Percentiles rank a stretch among this genome's conserved stretches.
Conservation (phyloP, 1,284 basidiomycete genomes). For the Papiliotrema terrestris region DNA sequence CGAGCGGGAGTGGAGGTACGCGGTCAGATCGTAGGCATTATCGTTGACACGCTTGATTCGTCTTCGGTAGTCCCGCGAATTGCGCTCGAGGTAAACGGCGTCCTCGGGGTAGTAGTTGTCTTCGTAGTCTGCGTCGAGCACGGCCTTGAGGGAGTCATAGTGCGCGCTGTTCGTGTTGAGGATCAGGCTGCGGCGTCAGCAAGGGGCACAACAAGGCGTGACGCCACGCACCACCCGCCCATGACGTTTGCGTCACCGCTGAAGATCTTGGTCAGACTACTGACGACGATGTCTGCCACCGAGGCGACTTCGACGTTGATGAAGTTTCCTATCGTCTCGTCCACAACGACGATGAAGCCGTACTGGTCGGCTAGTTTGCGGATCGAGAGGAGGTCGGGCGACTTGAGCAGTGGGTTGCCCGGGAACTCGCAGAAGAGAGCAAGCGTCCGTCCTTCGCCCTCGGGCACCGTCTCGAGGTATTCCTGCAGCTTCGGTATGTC, state of each 20-base stretch:
- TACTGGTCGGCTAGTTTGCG: conserved; percentile 81
- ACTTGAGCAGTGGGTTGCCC: conserved; percentile 87
- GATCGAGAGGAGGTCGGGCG: conserved; percentile 73
- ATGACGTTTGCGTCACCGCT: conserved; percentile 94
- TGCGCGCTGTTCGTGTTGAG: conserved; percentile 75
- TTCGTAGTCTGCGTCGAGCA: conserved; percentile 66
- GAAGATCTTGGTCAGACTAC: conserved; percentile 92
- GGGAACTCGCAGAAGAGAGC: conserved; percentile 76
- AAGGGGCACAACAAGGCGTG: not conserved
- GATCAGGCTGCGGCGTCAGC: conserved; percentile 59
- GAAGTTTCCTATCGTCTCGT: conserved; percentile 96
- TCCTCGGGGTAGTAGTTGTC: conserved; percentile 90
- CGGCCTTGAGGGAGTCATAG: conserved; percentile 62
- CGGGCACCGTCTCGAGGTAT: conserved; percentile 54
- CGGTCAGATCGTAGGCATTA: conserved; percentile 79
- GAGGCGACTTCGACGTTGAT: conserved; percentile 90
- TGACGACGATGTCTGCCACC: conserved; percentile 89
- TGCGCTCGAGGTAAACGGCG: conserved; percentile 95
- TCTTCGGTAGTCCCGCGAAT: conserved; percentile 83
- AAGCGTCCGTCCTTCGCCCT: conserved; percentile 46
- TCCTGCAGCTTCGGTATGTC: conserved; percentile 72
- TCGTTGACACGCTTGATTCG: conserved; percentile 75
- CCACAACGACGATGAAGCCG: conserved; percentile 83
- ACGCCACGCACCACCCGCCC: conserved; percentile 76
- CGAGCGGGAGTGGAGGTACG: conserved; percentile 66